Percentiles rank a stretch among this genome's conserved stretches.
These are phyloP conservation scores for Metarhizium album DNA, from an alignment of 2,329 filamentous ascomycete species.

Conservation along the genomic window DNA sequence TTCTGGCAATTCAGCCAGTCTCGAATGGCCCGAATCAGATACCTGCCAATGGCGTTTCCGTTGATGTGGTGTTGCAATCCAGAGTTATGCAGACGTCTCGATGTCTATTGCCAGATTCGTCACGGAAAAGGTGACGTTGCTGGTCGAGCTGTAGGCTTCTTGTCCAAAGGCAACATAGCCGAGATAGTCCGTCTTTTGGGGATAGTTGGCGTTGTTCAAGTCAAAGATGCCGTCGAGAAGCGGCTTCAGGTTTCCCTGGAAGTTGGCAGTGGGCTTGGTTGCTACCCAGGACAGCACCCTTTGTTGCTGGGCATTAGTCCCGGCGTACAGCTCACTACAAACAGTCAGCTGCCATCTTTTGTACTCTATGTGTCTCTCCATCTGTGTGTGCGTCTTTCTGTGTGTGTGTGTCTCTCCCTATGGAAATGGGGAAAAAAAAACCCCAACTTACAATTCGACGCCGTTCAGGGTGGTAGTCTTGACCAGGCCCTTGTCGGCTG, in stretches of 20 bases:
- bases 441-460: slow-evolving; percentile 29
- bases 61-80: not conserved
- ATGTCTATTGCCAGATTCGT: slow-evolving; percentile 3
- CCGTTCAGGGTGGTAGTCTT: slow-evolving; percentile 27
- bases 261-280: slow-evolving; percentile 22
- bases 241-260: slow-evolving; percentile 35
- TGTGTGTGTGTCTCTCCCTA: too few species aligned
- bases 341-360: not conserved
- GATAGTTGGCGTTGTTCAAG: slow-evolving; percentile 23
- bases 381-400: too few species aligned
- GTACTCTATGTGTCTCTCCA: too few species aligned
- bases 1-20: not conserved
- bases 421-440: not conserved
- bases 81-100: slow-evolving; percentile 2
- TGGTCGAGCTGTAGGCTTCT: slow-evolving; percentile 33
- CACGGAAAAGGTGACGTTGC: slow-evolving; percentile 34
- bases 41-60: not conserved
- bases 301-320: slow-evolving; percentile 28
- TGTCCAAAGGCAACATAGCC: slow-evolving; percentile 42
- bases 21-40: not conserved
- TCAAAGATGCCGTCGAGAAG: slow-evolving; percentile 31
- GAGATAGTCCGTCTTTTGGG: slow-evolving; percentile 32
- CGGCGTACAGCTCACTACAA: slow-evolving; percentile 30
- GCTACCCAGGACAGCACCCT: slow-evolving; percentile 41
- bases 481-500: slow-evolving; percentile 12